Conservation (phyloP, 2,329 filamentous ascomycete species). For the Fusarium stilboides region DNA sequence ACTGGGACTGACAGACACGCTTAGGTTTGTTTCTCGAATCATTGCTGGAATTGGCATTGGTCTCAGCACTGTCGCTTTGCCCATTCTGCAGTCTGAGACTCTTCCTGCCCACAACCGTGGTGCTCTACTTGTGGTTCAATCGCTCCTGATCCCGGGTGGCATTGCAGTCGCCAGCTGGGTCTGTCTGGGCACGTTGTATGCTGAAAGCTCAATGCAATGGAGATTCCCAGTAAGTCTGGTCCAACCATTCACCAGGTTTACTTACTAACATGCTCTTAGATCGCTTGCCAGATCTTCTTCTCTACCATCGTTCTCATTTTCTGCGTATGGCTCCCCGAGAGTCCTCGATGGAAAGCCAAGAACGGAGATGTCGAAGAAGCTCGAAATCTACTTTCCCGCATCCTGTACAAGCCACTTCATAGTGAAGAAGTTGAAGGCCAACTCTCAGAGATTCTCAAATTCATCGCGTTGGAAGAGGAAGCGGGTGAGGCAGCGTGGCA, state of each 20-base stretch:
- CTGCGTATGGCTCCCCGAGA: slow-evolving; percentile 10
- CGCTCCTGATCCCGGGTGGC: slow-evolving; percentile 3
- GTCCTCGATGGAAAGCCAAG: slow-evolving; percentile 15
- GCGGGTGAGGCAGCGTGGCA: too few species aligned
- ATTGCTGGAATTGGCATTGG: too few species aligned
- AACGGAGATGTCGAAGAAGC: slow-evolving; percentile 14
- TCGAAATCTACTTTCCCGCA: not conserved
- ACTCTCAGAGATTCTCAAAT: too few species aligned
- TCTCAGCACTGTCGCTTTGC: slow-evolving; percentile 19
- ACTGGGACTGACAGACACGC: too few species aligned
- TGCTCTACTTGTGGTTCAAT: slow-evolving; percentile 8
- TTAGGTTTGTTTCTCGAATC: too few species aligned
- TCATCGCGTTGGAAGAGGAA: too few species aligned
- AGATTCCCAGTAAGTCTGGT: slow-evolving; percentile 13
- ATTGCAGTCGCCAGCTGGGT: slow-evolving; percentile 19
- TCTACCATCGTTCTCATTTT: not conserved
- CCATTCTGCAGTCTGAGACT: slow-evolving; percentile 22
- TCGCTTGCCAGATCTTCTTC: not conserved
- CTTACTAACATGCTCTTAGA: too few species aligned
- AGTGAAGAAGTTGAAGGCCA: too few species aligned
- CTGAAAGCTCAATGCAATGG: slow-evolving; percentile 25
- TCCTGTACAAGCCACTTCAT: too few species aligned
- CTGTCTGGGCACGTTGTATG: slow-evolving; percentile 14
- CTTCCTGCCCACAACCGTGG: slow-evolving; percentile 22
- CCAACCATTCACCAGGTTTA: not conserved